Evolutionary conservation across 2,329 filamentous ascomycete genomes (phyloP).

Genomic region (Pseudogymnoascus sp.): DNA sequence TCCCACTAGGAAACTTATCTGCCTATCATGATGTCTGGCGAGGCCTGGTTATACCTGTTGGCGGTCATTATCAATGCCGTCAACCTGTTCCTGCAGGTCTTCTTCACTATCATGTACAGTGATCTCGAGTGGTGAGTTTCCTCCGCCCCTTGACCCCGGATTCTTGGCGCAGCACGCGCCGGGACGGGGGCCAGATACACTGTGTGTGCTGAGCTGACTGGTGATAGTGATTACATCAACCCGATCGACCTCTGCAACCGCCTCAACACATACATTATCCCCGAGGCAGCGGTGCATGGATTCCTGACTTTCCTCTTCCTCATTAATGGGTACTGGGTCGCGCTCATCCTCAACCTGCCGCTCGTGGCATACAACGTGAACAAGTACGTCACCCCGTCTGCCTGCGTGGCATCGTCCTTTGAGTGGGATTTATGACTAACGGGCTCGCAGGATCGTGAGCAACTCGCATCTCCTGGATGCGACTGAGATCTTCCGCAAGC

Average conservation of each 20-base stretch:
- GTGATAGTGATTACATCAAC: slow-evolving; percentile 92
- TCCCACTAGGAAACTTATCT: background rate
- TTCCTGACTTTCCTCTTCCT: slow-evolving; percentile 93
- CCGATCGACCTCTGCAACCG: slow-evolving; percentile 99
- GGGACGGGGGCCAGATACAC: background rate
- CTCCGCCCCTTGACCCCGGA: slow-evolving; percentile 4
- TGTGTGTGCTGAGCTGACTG: background rate
- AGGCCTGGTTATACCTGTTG: slow-evolving; percentile 97
- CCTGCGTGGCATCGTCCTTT: background rate
- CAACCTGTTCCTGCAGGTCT: slow-evolving; percentile 98
- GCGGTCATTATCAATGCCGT: slow-evolving; percentile 99
- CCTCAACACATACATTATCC: slow-evolving; percentile 98
- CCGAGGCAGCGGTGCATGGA: slow-evolving; percentile 94
- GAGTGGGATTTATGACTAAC: background rate
- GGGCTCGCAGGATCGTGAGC: slow-evolving; percentile 69
- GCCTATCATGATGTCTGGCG: slow-evolving; percentile 72
- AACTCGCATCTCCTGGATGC: slow-evolving; percentile 96
- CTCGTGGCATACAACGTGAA: slow-evolving; percentile 91
- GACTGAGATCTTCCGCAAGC: slow-evolving; percentile 97
- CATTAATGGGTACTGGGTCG: slow-evolving; percentile 98
- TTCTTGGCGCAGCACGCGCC: background rate
- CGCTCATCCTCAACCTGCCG: slow-evolving; percentile 84
- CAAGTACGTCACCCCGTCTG: slow-evolving; percentile 61
- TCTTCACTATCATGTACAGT: slow-evolving; percentile 99
- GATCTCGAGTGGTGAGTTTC: slow-evolving; percentile 92